Conservation (phyloP, 2,329 filamentous ascomycete genomes). For the Biscogniauxia mediterranea region DNA sequence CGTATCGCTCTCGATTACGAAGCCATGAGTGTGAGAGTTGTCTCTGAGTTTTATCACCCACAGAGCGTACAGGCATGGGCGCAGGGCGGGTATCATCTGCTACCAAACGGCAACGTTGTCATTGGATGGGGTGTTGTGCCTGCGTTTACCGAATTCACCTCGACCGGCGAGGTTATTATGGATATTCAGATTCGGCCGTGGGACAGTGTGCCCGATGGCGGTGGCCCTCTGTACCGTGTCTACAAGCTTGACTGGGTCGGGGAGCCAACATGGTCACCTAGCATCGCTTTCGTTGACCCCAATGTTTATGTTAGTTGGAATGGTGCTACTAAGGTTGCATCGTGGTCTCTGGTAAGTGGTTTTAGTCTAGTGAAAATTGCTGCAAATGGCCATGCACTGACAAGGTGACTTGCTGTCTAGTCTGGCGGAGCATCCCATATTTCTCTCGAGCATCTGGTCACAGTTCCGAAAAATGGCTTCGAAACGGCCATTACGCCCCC, state of each 20-base stretch:
- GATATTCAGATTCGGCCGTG: constrained; percentile 41
- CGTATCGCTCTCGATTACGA: constrained; percentile 44
- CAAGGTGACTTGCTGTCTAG: constrained; percentile 4
- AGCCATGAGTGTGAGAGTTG: constrained; percentile 41
- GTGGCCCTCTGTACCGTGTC: constrained; percentile 48
- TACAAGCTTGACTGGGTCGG: constrained; percentile 54
- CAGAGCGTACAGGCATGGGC: constrained; percentile 38
- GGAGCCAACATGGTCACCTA: constrained; percentile 31
- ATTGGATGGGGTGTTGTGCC: constrained; percentile 57
- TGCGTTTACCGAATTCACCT: constrained; percentile 45
- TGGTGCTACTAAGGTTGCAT: constrained; percentile 40
- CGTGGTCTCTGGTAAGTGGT: constrained; percentile 29
- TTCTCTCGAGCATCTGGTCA: constrained; percentile 8
- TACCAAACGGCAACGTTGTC: constrained; percentile 52
- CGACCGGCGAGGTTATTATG: constrained; percentile 50
- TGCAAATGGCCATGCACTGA: no score
- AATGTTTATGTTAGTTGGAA: constrained; percentile 44
- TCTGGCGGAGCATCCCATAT: constrained; percentile 15
- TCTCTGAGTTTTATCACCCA: constrained; percentile 43
- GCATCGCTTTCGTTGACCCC: constrained; percentile 22
- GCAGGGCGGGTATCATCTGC: constrained; percentile 49
- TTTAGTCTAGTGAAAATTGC: neutral
- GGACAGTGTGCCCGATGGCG: constrained; percentile 38
- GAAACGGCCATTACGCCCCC: constrained; percentile 19
- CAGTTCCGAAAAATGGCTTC: constrained; percentile 17